Percentiles rank a stretch among this genome's conserved stretches.
Conservation (phyloP, 139 green algal genomes). For the Zygnema circumcarinatum region DNA sequence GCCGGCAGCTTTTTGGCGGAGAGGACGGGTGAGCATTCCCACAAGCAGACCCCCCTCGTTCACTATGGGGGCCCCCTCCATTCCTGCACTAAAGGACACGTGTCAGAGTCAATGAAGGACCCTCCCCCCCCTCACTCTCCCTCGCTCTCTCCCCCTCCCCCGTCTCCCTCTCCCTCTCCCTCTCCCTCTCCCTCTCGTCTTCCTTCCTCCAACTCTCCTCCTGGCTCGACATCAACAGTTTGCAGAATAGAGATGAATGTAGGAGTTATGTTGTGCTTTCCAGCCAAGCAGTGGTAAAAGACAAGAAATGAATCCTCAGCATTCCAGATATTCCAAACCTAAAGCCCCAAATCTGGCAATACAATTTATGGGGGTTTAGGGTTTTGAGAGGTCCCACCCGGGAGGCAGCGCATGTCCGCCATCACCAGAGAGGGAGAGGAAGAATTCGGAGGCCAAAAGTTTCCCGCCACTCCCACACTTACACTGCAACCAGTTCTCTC, state of each 20-base stretch:
- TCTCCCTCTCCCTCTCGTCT: too few species aligned
- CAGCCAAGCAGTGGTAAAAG: background rate
- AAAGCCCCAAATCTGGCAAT: too few species aligned
- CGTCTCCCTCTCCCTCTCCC: too few species aligned
- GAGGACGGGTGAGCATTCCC: background rate
- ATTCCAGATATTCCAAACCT: too few species aligned
- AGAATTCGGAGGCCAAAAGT: background rate
- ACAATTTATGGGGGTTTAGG: too few species aligned
- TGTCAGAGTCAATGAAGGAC: too few species aligned
- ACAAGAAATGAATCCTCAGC: too few species aligned
- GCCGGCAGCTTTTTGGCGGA: background rate
- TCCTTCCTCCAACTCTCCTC: too few species aligned
- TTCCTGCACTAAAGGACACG: slow-evolving; percentile 6
- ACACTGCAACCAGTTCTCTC: slow-evolving; percentile 4
- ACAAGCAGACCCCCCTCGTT: background rate
- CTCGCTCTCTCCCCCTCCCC: too few species aligned
- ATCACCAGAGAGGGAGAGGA: background rate
- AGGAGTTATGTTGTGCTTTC: background rate
- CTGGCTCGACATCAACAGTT: too few species aligned
- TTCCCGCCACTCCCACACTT: background rate
- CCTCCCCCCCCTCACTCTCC: too few species aligned
- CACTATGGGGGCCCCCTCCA: slow-evolving; percentile 8
- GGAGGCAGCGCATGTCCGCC: slow-evolving; percentile 7
- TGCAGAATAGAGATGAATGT: background rate
- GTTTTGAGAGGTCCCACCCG: background rate